Base-by-base conservation (phyloP, 306 rosid genomes). In the Cercis canadensis region DNA sequence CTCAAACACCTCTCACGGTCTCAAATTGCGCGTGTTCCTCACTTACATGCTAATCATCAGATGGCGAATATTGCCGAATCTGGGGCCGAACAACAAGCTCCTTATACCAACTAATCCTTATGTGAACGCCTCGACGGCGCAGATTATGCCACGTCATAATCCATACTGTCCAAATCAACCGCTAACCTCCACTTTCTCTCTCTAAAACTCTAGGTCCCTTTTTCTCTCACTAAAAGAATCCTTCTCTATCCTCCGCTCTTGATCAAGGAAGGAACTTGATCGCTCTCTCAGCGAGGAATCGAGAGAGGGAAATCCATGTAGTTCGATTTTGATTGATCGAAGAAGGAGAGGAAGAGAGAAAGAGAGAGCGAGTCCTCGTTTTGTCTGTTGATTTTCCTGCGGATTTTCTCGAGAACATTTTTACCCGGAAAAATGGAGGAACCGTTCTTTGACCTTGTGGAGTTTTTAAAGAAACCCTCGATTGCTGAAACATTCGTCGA, bases 401-500 rank as follows among this genome's bases (percentile, higher is more conserved):
- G 5, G 4, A 64, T 31, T 75, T 65, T 65, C 66, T 31, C 57
- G 53, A 61, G 18, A 61, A 70, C 31, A 6, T 9, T 14, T 7
- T 19, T 9, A 4, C 31, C 31, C 49, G 67, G 18, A 58, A 52
- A 31, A 65, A 88, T 88, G 99, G 99, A 82, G 75, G 96, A 89
- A 56, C 75, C 86, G 65, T 76, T 87, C 78, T 83, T 87, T 29
- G 97, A 91, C 72, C 62, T 95, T 11, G 74, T 80, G 62, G 99
- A 85, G 78, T 91, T 95, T 39, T 58, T 91, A 61, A 77, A 79
- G 82, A 89, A 78, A 75, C 99, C 99, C 50, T 80, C 96, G 31
- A 79, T 95, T 36, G 78, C 92, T 9, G 99, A 95, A 62, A 95
- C 97, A 89, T 85, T 95, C 56, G 86, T 95, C 87, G 97, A 95